A percentile compares a stretch with the other conserved stretches of the same genome.
phyloP scores from a whole-genome alignment of 192 early-diverging fungal species.

The Spizellomyces sp. region DNA sequence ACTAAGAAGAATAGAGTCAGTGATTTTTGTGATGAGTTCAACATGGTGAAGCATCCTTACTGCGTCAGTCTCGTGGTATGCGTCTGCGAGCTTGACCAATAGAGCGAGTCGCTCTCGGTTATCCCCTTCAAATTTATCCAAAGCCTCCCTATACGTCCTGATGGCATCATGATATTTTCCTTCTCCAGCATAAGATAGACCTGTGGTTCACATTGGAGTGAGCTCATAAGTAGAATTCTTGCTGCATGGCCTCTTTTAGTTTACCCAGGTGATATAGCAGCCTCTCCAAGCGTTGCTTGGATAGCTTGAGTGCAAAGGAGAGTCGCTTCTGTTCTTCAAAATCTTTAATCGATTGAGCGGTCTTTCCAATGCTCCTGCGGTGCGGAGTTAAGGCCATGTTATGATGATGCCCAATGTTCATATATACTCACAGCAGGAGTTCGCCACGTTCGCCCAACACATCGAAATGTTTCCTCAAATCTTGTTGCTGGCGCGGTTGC shows the following conservation, averaged over 20 bases:
- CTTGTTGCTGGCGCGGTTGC: too few species aligned
- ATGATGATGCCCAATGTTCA: background rate
- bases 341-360: slow-evolving; percentile 8
- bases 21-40: background rate
- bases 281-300: slow-evolving; percentile 12
- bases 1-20: background rate
- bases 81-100: slow-evolving; percentile 16
- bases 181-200: background rate
- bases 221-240: too few species aligned
- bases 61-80: background rate
- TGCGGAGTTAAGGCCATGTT: background rate
- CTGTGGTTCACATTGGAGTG: background rate
- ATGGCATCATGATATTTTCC: slow-evolving; percentile 16
- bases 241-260: background rate
- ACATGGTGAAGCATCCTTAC: background rate
- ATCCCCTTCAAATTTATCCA: slow-evolving; percentile 13
- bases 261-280: slow-evolving; percentile 14
- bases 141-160: slow-evolving; percentile 10
- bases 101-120: slow-evolving; percentile 12
- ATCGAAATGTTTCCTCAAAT: slow-evolving; percentile 13
- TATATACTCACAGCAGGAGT: slow-evolving; percentile 11
- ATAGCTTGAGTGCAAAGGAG: slow-evolving; percentile 4
- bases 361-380: background rate
- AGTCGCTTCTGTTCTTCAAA: slow-evolving; percentile 19
- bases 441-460: slow-evolving; percentile 14